A percentile compares a stretch with the other conserved stretches of the same genome.
Conservation (phyloP, 305 asterid genomes). For the Fraxinus xanthoxyloides region DNA sequence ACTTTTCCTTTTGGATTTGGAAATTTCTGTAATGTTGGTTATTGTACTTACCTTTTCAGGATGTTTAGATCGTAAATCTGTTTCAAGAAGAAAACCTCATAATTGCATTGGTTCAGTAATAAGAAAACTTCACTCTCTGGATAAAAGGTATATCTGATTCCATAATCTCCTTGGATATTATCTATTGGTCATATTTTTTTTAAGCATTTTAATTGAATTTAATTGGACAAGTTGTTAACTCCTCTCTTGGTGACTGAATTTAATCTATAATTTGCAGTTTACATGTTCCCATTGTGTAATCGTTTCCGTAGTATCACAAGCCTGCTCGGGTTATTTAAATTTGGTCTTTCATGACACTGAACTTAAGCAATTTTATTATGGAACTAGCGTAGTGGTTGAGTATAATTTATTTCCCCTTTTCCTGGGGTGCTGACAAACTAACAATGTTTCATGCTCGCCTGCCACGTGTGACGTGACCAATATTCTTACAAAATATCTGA, state of each 20-base stretch:
- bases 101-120: constrained; percentile 75
- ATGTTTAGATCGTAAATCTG: constrained; percentile 33
- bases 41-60: constrained; percentile 38
- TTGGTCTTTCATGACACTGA: not conserved
- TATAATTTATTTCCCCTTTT: not conserved
- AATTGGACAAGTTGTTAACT: constrained; percentile 8
- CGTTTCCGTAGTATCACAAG: not conserved
- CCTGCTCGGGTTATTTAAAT: not conserved
- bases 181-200: not conserved
- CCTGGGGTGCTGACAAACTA: not conserved
- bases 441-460: not conserved
- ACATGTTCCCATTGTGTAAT: not conserved
- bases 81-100: constrained; percentile 36
- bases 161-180: not conserved
- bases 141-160: constrained; percentile 47
- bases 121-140: constrained; percentile 44
- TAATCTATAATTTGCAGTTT: constrained; percentile 10
- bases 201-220: constrained; percentile 5
- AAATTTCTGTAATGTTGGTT: constrained; percentile 16
- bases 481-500: constrained; percentile 17
- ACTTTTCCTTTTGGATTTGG: not conserved
- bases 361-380: not conserved
- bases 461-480: not conserved
- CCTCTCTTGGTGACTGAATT: not conserved
- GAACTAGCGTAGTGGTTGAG: not conserved